Evolutionary conservation across 1,284 basidiomycete species (phyloP), one percentile per base, ranked within the genome.

Genomic region (Pseudozyma hubeiensis): DNA sequence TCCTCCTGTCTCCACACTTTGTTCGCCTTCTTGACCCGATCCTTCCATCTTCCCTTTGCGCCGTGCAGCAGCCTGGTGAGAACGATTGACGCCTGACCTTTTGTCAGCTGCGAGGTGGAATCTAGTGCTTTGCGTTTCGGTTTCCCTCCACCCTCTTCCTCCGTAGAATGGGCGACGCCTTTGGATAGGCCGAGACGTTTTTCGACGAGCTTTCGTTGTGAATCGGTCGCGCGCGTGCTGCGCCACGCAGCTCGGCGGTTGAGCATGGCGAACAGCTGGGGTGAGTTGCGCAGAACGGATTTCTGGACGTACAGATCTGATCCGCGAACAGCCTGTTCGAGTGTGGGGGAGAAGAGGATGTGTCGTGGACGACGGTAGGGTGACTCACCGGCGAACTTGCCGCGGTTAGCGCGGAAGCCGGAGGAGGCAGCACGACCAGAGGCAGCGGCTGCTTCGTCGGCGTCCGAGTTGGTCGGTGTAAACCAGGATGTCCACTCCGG

Each of bases 201-300:
- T 11, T 84, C 74, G n/a, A 96, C 85, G 41, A 91, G 85, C 9
- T 84, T 78, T 64, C 89, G 88, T 79, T 97, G 94, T 37, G 85
- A 86, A 6, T 88, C 87, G 1, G 90, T 89, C 0, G 93, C 91
- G 9, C 89, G 89, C 4, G 86, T 83, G 43, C 81, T 84, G 33
- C 95, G 88, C 95, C 95, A 97, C 14, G 84, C 85, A 0, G 94
- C 93, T 29, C 72, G 62, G 4, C 76, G 53, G 19, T 58, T 51
- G 31, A 74, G 56, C 33, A 67, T 52, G 5, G 61, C 53, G 43
- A 41, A 78, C 67, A 81, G 63, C 41, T 68, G 68, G 65, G 61
- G 31, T 46, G 63, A 37, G 64, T 51, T 89, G 50, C 82, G 85
- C 33, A 90, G 83, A 11, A 92, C 86, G 60, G 88, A 89, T 16